These are phyloP conservation scores for Fusarium lyarnte DNA, from an alignment of 2,329 filamentous ascomycete species.

Conservation along the genomic window DNA sequence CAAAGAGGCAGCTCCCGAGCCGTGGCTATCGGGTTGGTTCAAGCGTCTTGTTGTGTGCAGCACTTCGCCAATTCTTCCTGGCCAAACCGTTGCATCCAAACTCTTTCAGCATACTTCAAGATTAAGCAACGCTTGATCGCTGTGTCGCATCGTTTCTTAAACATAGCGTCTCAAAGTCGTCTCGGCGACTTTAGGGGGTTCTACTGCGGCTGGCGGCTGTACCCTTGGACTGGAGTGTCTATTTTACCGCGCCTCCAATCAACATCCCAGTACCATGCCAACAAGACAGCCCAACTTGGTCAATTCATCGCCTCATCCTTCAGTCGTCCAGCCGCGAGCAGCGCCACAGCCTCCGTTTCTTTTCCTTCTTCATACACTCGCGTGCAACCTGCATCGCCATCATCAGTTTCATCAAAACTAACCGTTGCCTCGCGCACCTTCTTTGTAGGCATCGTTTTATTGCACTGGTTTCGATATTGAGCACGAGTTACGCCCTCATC, in stretches of 20 bases:
- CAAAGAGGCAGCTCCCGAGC: constrained; percentile 17
- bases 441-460: constrained; percentile 40
- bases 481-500: constrained; percentile 10
- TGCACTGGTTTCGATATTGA: constrained; percentile 21
- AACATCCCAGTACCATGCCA: constrained; percentile 35
- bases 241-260: constrained; percentile 41
- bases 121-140: not conserved
- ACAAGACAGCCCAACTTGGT: constrained; percentile 28
- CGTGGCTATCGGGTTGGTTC: constrained; percentile 14
- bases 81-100: not conserved
- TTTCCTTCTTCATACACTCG: constrained; percentile 18
- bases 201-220: constrained; percentile 33
- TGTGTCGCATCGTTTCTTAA: not conserved
- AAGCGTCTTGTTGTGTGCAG: not conserved
- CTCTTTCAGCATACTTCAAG: not conserved
- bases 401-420: constrained; percentile 36
- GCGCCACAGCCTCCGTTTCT: constrained; percentile 35
- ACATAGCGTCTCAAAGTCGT: constrained; percentile 4
- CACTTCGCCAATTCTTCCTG: constrained; percentile 1
- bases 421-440: constrained; percentile 26
- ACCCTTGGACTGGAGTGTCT: constrained; percentile 30
- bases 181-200: constrained; percentile 19
- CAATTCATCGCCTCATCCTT: constrained; percentile 39
- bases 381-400: constrained; percentile 5
- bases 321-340: constrained; percentile 32